Evolutionary conservation across 306 rosid species (phyloP).

Genomic region (Prunus fruticosa): DNA sequence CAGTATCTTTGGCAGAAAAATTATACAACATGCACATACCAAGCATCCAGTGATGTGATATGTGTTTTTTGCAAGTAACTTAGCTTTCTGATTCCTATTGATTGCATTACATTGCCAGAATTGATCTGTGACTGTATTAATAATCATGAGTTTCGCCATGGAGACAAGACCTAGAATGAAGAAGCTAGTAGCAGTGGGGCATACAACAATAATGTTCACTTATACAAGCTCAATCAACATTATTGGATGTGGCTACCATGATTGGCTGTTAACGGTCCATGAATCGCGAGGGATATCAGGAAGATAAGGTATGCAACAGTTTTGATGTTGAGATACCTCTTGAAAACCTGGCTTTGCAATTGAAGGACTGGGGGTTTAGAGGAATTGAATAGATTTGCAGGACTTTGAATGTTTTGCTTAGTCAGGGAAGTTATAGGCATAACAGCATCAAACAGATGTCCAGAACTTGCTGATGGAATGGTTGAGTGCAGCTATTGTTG

Average conservation of each 20-base stretch:
- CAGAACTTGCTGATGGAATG: not conserved
- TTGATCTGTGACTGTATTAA: not conserved
- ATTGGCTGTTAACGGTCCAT: not conserved
- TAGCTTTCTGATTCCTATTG: not conserved
- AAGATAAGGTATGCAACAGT: not conserved
- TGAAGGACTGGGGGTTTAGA: not conserved
- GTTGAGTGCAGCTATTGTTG: not conserved
- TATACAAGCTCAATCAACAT: not conserved
- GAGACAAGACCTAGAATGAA: not conserved
- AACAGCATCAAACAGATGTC: not conserved
- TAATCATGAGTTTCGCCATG: not conserved
- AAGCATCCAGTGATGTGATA: not conserved
- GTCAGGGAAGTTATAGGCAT: not conserved
- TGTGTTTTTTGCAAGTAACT: not conserved
- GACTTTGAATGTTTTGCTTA: not conserved
- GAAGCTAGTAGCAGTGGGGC: slow-evolving; percentile 3
- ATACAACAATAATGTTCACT: not conserved
- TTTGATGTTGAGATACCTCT: not conserved
- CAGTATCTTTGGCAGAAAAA: not conserved
- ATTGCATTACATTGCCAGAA: not conserved
- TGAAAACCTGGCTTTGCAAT: not conserved
- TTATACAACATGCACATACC: not conserved
- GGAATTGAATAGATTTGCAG: not conserved
- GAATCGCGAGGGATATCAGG: not conserved
- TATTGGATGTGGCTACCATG: not conserved